Evolutionary conservation across 2,329 filamentous ascomycete species (phyloP).

Genomic region (Scytalidium lignicola): DNA sequence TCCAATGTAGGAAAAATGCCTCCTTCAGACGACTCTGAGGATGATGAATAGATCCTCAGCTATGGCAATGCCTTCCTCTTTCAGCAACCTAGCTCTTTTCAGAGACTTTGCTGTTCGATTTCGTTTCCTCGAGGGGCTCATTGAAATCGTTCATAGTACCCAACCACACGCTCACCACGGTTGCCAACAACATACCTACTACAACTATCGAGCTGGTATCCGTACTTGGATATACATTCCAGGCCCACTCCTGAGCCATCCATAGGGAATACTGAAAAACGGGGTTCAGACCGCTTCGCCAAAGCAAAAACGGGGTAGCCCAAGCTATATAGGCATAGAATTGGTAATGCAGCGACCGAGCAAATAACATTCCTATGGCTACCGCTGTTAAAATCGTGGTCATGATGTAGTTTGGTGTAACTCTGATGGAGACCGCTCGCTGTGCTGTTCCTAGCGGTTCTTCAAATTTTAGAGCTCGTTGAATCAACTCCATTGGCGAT

Average conservation of each 20-base stretch:
- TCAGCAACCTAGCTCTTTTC: background rate
- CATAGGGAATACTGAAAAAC: slow-evolving; percentile 54
- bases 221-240: slow-evolving; percentile 71
- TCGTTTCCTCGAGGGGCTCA: background rate
- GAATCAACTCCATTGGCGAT: slow-evolving; percentile 39
- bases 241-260: slow-evolving; percentile 65
- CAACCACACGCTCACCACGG: slow-evolving; percentile 42
- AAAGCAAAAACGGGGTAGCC: slow-evolving; percentile 66
- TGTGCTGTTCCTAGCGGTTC: slow-evolving; percentile 35
- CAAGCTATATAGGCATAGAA: slow-evolving; percentile 72
- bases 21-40: slow-evolving; percentile 70
- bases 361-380: slow-evolving; percentile 64
- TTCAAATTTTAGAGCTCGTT: slow-evolving; percentile 21
- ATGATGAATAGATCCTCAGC: slow-evolving; percentile 38
- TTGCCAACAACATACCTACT: slow-evolving; percentile 63
- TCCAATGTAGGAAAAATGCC: slow-evolving; percentile 82
- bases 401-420: slow-evolving; percentile 57
- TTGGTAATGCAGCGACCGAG: slow-evolving; percentile 68
- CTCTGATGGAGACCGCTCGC: slow-evolving; percentile 40
- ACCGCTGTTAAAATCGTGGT: slow-evolving; percentile 58
- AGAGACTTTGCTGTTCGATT: slow-evolving; percentile 9
- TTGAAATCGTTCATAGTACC: slow-evolving; percentile 29
- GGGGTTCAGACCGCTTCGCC: slow-evolving; percentile 58
- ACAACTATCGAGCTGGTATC: slow-evolving; percentile 58
- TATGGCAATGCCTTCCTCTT: slow-evolving; percentile 6